Evolutionary conservation across 2,329 filamentous ascomycete species (phyloP), one percentile per base, ranked within the genome.

Genomic region (Septoria petroselini): DNA sequence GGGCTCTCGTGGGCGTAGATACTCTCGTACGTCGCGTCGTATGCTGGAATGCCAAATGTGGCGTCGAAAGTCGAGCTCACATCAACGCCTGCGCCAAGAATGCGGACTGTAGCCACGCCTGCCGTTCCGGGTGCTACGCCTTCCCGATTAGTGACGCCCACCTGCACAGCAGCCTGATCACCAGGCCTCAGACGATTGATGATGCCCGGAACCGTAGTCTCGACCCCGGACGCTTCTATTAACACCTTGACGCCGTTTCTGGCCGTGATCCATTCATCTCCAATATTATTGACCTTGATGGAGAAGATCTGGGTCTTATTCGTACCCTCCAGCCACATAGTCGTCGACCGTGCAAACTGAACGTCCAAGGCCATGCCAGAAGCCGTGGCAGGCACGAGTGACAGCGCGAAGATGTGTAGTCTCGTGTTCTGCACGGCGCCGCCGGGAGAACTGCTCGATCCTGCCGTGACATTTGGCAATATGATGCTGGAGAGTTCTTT

Each of bases 1-100:
- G 78, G 77, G 11, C 71, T 71, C 59, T 74, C 72, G 42, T 73
- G 71, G 39, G 63, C 59, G 42, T 71, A 71, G 14, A 48, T 42
- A 9, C 31, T 37, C n/a, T 41, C 46, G 14, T 48, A 48, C 4
- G 46, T 48, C 14, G 46, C 46, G 12, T 48, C 38, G 23, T 42
- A 69, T 2, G 51, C 33, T 4, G 53, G 49, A 12, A 69, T 70
- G 6, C 66, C 67, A 47, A 63, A 72, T 6, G 61, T 67, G 17
- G 62, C 70, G 8, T 69, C 59, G 54, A 71, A 70, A 0, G 54
- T 54, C n/a, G 67, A 63, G 3, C 44, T 62, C 3, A 54, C 45
- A 8, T 61, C 47, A 3, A 69, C 58, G 11, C 63, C 42, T 33
- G 48, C 34, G n/a, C 59, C 68, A 11, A 48, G 46, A 21, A 68